Evolutionary conservation across 352 stramenopile genomes (phyloP), one percentile per base, ranked within the genome.

Genomic region (Phytophthora multivora): DNA sequence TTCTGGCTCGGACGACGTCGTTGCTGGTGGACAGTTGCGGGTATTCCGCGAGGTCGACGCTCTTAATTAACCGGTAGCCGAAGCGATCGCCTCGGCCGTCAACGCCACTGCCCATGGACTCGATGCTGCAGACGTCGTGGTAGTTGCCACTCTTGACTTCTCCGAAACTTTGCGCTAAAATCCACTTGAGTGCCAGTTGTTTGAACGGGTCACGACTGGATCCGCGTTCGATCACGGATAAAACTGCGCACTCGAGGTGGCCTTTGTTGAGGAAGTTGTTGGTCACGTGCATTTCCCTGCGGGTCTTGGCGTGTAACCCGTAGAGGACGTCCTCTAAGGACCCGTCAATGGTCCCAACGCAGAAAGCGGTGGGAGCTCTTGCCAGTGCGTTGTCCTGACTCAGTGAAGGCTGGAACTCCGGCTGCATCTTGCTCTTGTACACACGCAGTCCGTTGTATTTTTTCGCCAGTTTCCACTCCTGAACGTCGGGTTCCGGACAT

Each of bases 121-220:
- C 69, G 21, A 85, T 33, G 5, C 53, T 52, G 51, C 75, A 70
- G 12, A 63, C 41, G 30, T 85, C 75, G 35, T 65, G 75, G 13
- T 69, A 72, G 16, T 59, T 71, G 13, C 46, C 51, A 35, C 60
- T 63, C 19, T 50, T 45, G 5, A 64, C 38, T 9, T 65, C 51
- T 42, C 61, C 66, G 7, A 73, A 58, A 42, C 63, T 59, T 3
- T 72, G 55, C 2, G 67, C 40, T 16, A 73, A 26, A 48, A 59
- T 40, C 75, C 75, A 84, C 53, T 80, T 84, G 23, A 84, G 43
- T 1, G 65, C 62, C 5, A 84, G 46, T 23, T 77, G 77, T 18
- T 60, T 66, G 51, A 77, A 79, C 38, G 71, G 75, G 19, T 77
- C 47, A 3, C 66, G 54, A 2, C 64, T 45, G 10, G 63, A 72